Conservation (phyloP, 106 monocot species). For the Dendrobium catenatum region DNA sequence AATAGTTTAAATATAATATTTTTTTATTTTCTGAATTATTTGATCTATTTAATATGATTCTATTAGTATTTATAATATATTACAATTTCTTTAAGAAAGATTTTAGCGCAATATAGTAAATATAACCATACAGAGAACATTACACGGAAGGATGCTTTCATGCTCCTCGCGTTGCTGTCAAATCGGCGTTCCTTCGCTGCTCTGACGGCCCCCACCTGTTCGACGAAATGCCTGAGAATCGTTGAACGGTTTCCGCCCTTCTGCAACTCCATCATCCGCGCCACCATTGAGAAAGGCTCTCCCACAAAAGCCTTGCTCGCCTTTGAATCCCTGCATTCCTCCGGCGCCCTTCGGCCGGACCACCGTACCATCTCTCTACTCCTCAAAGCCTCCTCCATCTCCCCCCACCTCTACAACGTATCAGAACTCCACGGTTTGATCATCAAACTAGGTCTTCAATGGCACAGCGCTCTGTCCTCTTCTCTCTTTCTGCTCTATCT, state of each 20-base stretch:
- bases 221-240: constrained; percentile 10
- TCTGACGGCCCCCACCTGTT: background rate
- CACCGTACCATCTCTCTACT: constrained; percentile 27
- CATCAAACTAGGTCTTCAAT: constrained; percentile 22
- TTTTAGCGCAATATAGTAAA: too few species aligned
- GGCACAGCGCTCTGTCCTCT: background rate
- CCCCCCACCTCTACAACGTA: background rate
- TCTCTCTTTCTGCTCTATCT: constrained; percentile 32
- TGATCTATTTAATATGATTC: too few species aligned
- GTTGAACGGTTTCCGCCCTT: background rate
- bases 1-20: too few species aligned
- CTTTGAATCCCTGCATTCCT: constrained; percentile 21
- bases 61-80: too few species aligned
- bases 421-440: constrained; percentile 20
- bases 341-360: constrained; percentile 22
- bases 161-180: background rate
- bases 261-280: constrained; percentile 22
- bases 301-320: constrained; percentile 27
- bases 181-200: background rate
- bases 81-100: too few species aligned
- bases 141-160: background rate
- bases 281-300: constrained; percentile 35
- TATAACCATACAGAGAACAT: too few species aligned
- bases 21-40: too few species aligned
- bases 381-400: constrained; percentile 22